Base-by-base conservation (phyloP, 2,329 filamentous ascomycete genomes). In the Escovopsis sp. region DNA sequence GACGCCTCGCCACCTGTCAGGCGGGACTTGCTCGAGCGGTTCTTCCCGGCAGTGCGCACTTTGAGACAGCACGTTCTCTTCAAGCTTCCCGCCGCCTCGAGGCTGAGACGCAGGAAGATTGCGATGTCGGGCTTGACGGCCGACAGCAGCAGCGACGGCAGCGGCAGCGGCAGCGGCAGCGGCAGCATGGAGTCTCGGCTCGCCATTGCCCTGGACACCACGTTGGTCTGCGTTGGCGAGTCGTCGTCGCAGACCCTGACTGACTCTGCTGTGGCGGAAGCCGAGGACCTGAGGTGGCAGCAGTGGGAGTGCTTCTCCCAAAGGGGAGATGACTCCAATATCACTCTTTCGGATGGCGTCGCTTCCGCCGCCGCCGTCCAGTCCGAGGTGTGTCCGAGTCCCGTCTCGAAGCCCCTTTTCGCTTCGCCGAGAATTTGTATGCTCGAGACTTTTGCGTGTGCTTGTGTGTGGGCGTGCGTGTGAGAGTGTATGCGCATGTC, bases 31-130 rank as follows among this genome's bases (percentile, higher is more conserved):
- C 63, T 93, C 38, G 65, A 65, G 31, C 68, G 70, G 41, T 81
- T 78, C 57, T 93, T 86, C 56, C 57, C 66, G 7, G 57, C 66
- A 32, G 68, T 86, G 11, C 54, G 72, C 37, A 76, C 76, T 0
- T 61, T 94, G 38, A 75, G 84, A 46, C 65, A 79, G 39, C 82
- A 84, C 58, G 60, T 87, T 27, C 60, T 87, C 33, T 61, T 62
- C 15, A 70, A 65, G 40, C 66, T 92, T 10, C 79, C 82, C 1
- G 44, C 54, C n/a, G 65, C 72, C 10, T 88, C 83, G 5, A 79
- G 67, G 36, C 52, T 76, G 36, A 61, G 74, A 31, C 61, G 69
- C 21, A 72, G 63, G 48, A 77, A 74, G 46, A 65, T 79, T 33
- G 49, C 59, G 2, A 55, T 53, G 4, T 41, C 73, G 16, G 65